These are phyloP conservation scores for Stephania cephalantha DNA, from an alignment of 164 flowering plant genomes.

Conservation along the genomic window DNA sequence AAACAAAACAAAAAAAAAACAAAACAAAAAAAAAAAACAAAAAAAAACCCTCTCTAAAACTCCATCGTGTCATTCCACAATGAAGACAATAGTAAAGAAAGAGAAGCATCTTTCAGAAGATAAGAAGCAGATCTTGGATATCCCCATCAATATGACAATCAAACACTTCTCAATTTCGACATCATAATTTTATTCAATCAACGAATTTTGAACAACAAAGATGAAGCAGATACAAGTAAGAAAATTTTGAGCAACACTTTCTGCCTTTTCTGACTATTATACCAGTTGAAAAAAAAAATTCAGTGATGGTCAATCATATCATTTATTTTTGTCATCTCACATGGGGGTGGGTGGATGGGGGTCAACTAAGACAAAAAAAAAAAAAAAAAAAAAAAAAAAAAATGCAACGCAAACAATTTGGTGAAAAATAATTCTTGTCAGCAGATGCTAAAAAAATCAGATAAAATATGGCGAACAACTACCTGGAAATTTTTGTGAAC, in stretches of 20 bases:
- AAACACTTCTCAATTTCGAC: neutral
- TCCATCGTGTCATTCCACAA: too few species aligned
- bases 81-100: too few species aligned
- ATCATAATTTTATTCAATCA: neutral
- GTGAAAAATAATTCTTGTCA: neutral
- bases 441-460: neutral
- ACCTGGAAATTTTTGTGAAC: conserved; percentile 99
- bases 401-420: neutral
- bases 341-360: neutral
- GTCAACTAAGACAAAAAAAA: neutral
- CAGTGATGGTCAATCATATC: neutral
- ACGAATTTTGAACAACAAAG: neutral
- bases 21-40: too few species aligned
- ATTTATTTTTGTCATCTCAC: neutral
- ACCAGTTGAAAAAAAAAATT: neutral
- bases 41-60: too few species aligned
- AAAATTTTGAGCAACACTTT: neutral
- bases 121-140: too few species aligned
- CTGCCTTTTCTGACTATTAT: neutral
- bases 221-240: neutral
- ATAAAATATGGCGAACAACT: conserved; percentile 6
- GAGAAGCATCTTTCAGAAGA: too few species aligned
- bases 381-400: neutral
- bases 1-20: too few species aligned
- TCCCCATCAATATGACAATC: too few species aligned